phyloP scores from a whole-genome alignment of 345 rosid species.

The Ceriops zippeliana region DNA sequence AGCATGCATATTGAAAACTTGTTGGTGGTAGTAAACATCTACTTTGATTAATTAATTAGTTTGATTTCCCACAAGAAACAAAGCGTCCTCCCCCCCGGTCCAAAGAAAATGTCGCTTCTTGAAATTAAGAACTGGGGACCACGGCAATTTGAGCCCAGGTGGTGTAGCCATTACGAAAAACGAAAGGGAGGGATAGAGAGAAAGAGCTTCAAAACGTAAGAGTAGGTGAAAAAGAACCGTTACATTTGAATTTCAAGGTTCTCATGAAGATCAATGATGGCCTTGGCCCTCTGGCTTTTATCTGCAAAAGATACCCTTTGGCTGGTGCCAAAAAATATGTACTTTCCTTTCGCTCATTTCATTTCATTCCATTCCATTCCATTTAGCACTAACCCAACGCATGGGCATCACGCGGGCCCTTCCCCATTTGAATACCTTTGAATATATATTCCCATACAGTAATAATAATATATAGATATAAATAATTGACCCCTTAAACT shows the following conservation, averaged over 20 bases:
- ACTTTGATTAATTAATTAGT: too few relatives aligned
- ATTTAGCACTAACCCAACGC: neutral
- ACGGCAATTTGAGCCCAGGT: too few relatives aligned
- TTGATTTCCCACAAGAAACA: too few relatives aligned
- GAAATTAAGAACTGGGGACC: too few relatives aligned
- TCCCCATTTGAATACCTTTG: neutral
- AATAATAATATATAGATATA: neutral
- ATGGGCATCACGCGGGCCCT: neutral
- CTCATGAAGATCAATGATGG: conserved; percentile 5
- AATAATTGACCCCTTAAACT: neutral
- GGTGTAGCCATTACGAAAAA: too few relatives aligned
- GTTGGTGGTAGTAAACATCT: too few relatives aligned
- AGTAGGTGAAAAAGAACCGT: conserved; percentile 24
- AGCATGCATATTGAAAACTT: too few relatives aligned
- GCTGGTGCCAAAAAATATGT: too few relatives aligned
- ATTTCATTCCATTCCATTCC: conserved; percentile 7
- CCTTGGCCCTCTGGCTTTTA: conserved; percentile 12
- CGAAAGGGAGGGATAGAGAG: too few relatives aligned
- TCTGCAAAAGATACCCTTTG: too few relatives aligned
- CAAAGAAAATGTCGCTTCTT: too few relatives aligned
- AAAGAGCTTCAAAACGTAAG: neutral
- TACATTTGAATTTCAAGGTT: conserved; percentile 45
- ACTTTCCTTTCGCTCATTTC: conserved; percentile 2
- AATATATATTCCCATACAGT: neutral
- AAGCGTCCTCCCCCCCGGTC: too few relatives aligned